Evolutionary conservation across 352 stramenopile species (phyloP).

Genomic region (Elongisporangium prolatum): DNA sequence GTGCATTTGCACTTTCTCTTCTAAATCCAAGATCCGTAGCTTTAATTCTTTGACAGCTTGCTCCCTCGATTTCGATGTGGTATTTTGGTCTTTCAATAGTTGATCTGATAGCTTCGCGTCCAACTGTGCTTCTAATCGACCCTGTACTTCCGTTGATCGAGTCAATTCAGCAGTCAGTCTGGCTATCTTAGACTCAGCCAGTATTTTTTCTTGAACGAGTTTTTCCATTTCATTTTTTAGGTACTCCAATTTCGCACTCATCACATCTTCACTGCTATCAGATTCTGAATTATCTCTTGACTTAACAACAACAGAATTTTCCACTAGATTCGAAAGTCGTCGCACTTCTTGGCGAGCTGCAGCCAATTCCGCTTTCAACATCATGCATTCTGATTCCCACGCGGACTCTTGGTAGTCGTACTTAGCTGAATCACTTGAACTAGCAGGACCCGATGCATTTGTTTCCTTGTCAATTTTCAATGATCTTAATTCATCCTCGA

Average conservation of each 20-base stretch:
- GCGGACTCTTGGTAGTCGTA: not conserved
- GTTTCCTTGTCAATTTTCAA: not conserved
- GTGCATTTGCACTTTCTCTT: slow-evolving; percentile 12
- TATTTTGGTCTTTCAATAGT: not conserved
- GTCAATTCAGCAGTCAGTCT: not conserved
- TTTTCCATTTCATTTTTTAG: slow-evolving; percentile 26
- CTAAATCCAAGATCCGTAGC: slow-evolving; percentile 12
- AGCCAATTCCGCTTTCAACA: not conserved
- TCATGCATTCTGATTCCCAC: not conserved
- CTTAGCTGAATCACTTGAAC: not conserved
- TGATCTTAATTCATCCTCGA: not conserved
- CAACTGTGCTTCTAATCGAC: not conserved
- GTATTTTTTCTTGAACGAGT: slow-evolving; percentile 22
- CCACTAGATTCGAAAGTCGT: not conserved
- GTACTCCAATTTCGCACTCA: slow-evolving; percentile 12
- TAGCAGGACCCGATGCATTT: not conserved
- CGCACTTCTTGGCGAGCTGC: not conserved
- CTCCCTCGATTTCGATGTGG: slow-evolving; percentile 5
- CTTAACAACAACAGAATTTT: not conserved
- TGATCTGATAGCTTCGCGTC: not conserved
- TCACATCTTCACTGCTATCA: slow-evolving; percentile 20
- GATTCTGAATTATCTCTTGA: not conserved
- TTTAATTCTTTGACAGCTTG: slow-evolving; percentile 10
- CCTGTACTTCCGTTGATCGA: not conserved
- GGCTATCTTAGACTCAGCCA: not conserved